phyloP scores from a whole-genome alignment of 179 eudicot genomes.

The Beta lomatogona region DNA sequence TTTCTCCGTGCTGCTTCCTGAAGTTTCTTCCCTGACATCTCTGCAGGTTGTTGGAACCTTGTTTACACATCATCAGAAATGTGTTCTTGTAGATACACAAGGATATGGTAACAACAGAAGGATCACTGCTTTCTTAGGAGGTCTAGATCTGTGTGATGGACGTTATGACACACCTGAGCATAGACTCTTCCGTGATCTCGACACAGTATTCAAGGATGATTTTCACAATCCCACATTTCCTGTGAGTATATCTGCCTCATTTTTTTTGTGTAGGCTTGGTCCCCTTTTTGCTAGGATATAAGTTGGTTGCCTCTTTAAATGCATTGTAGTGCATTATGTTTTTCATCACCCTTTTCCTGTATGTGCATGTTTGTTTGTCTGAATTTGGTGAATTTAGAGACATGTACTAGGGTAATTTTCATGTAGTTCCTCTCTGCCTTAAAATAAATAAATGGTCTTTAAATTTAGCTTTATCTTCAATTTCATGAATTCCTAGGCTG shows the following conservation, averaged over 20 bases:
- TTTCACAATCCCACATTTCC: slow-evolving; percentile 86
- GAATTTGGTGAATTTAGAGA: neutral
- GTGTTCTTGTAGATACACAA: slow-evolving; percentile 91
- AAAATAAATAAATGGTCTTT: neutral
- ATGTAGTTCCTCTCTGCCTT: neutral
- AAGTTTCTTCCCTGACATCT: slow-evolving; percentile 13
- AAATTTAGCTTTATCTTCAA: neutral
- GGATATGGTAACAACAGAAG: slow-evolving; percentile 76
- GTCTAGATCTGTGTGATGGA: slow-evolving; percentile 95
- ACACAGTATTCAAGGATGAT: slow-evolving; percentile 75
- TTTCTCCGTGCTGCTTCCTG: neutral
- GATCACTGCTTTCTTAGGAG: slow-evolving; percentile 83
- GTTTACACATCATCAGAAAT: slow-evolving; percentile 96
- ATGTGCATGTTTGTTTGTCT: slow-evolving; percentile 1
- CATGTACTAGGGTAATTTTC: neutral
- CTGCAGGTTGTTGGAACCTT: slow-evolving; percentile 86
- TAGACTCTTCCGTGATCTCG: slow-evolving; percentile 72
- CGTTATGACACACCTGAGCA: slow-evolving; percentile 98
- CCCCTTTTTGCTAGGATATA: neutral
- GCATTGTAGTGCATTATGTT: neutral
- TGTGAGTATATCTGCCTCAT: slow-evolving; percentile 53
- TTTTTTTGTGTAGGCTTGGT: neutral
- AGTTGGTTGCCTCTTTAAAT: neutral
- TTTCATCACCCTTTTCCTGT: neutral
- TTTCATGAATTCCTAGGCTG: slow-evolving; percentile 47